Percentiles rank a stretch among this genome's conserved stretches.
Evolutionary conservation across 192 early-diverging fungal species (phyloP).

Genomic region (Pilaira anomala): DNA sequence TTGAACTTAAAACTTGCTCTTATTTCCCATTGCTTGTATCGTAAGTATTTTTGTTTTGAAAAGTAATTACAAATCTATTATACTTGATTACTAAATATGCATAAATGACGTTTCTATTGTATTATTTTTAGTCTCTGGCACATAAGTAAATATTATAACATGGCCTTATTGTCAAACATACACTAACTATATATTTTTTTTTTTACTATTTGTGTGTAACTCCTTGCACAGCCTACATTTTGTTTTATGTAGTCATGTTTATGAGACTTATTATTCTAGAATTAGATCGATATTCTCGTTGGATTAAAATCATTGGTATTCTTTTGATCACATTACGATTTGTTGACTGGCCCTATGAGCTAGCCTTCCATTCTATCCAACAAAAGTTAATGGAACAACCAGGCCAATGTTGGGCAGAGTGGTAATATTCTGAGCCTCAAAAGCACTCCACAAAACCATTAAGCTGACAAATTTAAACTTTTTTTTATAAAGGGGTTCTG

Average conservation of each 20-base stretch:
- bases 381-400: slow-evolving; percentile 2
- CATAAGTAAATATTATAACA: slow-evolving; percentile 9
- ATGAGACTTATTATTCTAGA: slow-evolving; percentile 29
- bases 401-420: slow-evolving; percentile 25
- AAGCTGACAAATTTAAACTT: neutral
- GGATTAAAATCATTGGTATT: slow-evolving; percentile 29
- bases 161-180: neutral
- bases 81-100: neutral
- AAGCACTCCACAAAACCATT: no score
- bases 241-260: slow-evolving; percentile 33
- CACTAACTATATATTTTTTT: neutral
- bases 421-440: slow-evolving; percentile 16
- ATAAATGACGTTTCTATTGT: slow-evolving; percentile 6
- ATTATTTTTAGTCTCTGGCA: slow-evolving; percentile 23
- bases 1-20: slow-evolving; percentile 28
- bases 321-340: slow-evolving; percentile 26
- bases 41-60: slow-evolving; percentile 24
- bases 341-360: slow-evolving; percentile 33
- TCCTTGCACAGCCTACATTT: slow-evolving; percentile 17
- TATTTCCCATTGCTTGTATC: slow-evolving; percentile 30
- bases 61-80: neutral
- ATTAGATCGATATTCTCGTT: slow-evolving; percentile 7
- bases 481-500: slow-evolving; percentile 21
- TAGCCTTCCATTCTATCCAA: slow-evolving; percentile 20
- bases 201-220: neutral